A percentile compares a stretch with the other conserved stretches of the same genome.
phyloP scores from a whole-genome alignment of 306 rosid genomes.

The Inga oerstediana region DNA sequence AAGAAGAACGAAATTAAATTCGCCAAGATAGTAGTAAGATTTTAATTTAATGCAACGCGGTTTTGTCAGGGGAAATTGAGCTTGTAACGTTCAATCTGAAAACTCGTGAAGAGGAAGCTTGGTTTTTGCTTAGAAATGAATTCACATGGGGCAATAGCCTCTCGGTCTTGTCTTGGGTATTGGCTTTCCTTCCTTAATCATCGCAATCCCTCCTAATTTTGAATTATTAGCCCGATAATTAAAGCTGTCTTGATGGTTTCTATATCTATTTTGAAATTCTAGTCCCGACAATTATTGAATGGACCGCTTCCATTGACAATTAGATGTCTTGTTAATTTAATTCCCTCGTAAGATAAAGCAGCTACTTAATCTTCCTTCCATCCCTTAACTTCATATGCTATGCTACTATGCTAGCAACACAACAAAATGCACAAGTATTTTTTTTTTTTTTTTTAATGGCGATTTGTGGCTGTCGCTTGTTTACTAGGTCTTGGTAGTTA shows the following conservation, averaged over 20 bases:
- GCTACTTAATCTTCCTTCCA: background rate
- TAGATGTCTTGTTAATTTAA: constrained; percentile 16
- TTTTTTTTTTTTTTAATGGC: background rate
- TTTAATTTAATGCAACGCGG: too few relatives aligned
- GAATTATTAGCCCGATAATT: background rate
- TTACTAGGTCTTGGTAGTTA: constrained; percentile 28
- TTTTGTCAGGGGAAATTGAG: background rate
- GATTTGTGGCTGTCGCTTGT: background rate
- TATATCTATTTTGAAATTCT: constrained; percentile 23
- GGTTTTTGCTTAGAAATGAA: background rate
- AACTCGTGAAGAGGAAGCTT: background rate
- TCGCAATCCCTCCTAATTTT: constrained; percentile 13
- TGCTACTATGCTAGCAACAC: background rate
- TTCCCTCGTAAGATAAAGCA: background rate
- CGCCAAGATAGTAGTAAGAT: too few relatives aligned
- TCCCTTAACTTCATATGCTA: background rate
- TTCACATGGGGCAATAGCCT: background rate
- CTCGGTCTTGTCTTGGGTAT: background rate
- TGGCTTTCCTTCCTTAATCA: constrained; percentile 18
- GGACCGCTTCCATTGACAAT: constrained; percentile 23
- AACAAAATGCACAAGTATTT: background rate
- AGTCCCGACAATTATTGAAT: constrained; percentile 39
- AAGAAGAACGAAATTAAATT: too few relatives aligned
- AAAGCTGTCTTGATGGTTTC: constrained; percentile 24
- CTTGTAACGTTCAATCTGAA: background rate